Conservation (phyloP, 768 basidiomycete genomes). For the Mycena pura region DNA sequence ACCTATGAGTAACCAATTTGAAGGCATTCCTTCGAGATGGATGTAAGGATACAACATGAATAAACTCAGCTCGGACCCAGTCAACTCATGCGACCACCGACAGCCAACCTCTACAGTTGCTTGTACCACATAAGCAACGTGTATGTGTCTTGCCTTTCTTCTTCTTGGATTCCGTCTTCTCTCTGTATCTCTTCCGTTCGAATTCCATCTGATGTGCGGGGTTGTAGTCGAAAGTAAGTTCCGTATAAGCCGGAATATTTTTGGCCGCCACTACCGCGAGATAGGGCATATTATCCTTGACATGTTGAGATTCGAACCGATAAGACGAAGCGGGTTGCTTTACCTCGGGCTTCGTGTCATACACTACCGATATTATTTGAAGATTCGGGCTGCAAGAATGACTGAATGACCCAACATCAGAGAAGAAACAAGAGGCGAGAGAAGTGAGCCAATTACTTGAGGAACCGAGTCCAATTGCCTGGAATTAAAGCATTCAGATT, state of each 20-base stretch:
- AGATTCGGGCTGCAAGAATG: conserved; percentile 74
- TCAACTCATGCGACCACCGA: conserved; percentile 4
- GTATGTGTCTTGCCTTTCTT: conserved; percentile 10
- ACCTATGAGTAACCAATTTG: background rate
- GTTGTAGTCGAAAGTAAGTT: conserved; percentile 72
- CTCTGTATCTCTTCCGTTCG: conserved; percentile 2
- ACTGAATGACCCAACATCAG: conserved; percentile 43
- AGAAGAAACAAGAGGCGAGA: background rate
- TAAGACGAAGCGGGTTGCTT: conserved; percentile 18
- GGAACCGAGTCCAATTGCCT: conserved; percentile 82
- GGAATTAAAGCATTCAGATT: conserved; percentile 1
- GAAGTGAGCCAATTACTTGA: conserved; percentile 45
- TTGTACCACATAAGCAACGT: conserved; percentile 10
- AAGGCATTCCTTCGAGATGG: no score
- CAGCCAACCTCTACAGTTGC: conserved; percentile 14
- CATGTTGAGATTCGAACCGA: background rate
- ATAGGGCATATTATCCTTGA: conserved; percentile 65
- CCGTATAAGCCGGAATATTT: conserved; percentile 56
- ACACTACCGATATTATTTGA: conserved; percentile 62
- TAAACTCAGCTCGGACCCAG: background rate
- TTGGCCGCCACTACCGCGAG: conserved; percentile 61
- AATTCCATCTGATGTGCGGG: conserved; percentile 41
- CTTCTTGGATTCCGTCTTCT: background rate
- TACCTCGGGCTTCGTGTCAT: conserved; percentile 66
- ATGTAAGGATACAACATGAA: background rate